A percentile compares a stretch with the other conserved stretches of the same genome.
Conservation (phyloP, 768 basidiomycete genomes). For the Lactarius indigo region DNA sequence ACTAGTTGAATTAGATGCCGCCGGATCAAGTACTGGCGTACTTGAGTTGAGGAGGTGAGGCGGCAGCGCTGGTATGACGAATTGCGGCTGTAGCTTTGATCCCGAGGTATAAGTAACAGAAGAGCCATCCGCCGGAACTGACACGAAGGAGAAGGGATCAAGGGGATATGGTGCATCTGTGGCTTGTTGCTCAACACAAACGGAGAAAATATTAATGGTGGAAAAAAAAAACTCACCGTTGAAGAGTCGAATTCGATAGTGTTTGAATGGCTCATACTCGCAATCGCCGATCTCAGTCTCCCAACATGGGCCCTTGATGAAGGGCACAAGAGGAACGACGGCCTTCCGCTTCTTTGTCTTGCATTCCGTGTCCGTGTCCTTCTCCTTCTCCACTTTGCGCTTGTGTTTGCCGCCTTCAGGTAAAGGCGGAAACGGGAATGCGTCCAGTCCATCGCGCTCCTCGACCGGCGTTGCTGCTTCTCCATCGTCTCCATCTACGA, state of each 20-base stretch:
- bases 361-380: conserved; percentile 56
- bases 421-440: conserved; percentile 34
- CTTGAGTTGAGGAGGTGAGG: conserved; percentile 24
- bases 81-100: conserved; percentile 33
- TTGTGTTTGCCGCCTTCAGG: conserved; percentile 57
- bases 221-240: conserved; percentile 57
- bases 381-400: conserved; percentile 45
- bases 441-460: conserved; percentile 36
- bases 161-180: conserved; percentile 70
- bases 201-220: neutral
- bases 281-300: conserved; percentile 66
- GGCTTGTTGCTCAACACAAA: neutral
- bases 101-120: conserved; percentile 22
- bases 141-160: conserved; percentile 75
- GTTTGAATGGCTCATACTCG: conserved; percentile 64
- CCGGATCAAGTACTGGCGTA: conserved; percentile 17
- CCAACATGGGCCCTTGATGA: conserved; percentile 79
- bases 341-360: conserved; percentile 75
- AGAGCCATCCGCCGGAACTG: conserved; percentile 40
- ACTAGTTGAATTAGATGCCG: conserved; percentile 17
- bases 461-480: conserved; percentile 42
- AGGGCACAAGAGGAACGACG: conserved; percentile 75
- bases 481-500: conserved; percentile 69
- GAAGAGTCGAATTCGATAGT: conserved; percentile 75
- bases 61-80: conserved; percentile 42